These are phyloP conservation scores for Aegilops longissima DNA, from an alignment of 176 grass and related monocot species.

Conservation along the genomic window DNA sequence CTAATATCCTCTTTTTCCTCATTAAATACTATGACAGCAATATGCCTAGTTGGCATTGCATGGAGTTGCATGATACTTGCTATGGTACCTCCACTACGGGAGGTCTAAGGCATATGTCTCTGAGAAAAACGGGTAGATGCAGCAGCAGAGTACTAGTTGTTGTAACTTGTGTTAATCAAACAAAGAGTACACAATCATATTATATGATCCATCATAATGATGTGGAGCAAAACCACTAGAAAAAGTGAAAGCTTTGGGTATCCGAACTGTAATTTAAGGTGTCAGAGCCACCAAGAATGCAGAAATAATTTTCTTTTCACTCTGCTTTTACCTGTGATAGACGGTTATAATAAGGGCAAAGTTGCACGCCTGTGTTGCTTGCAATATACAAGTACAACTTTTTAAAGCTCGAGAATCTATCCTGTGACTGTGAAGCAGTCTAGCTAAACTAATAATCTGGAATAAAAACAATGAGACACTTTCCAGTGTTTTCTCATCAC, in stretches of 20 bases:
- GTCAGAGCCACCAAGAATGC: slow-evolving; percentile 32
- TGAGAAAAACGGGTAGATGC: slow-evolving; percentile 8
- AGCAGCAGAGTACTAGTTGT: slow-evolving; percentile 20
- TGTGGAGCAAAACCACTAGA: slow-evolving; percentile 44
- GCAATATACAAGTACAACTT: slow-evolving; percentile 36
- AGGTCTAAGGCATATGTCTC: background rate
- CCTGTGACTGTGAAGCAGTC: slow-evolving; percentile 35
- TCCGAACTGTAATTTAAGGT: slow-evolving; percentile 33
- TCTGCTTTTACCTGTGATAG: slow-evolving; percentile 40
- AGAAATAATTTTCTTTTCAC: slow-evolving; percentile 30
- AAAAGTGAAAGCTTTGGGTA: slow-evolving; percentile 37
- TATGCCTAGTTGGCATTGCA: too few relatives aligned
- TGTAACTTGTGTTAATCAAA: slow-evolving; percentile 33
- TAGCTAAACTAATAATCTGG: slow-evolving; percentile 36
- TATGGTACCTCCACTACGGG: too few relatives aligned
- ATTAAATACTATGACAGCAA: too few relatives aligned
- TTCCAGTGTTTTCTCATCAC: slow-evolving; percentile 22
- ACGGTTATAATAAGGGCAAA: slow-evolving; percentile 45
- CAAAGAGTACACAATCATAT: slow-evolving; percentile 33
- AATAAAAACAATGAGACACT: slow-evolving; percentile 33
- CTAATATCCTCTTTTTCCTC: too few relatives aligned
- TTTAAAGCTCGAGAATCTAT: slow-evolving; percentile 47
- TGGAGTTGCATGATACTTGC: too few relatives aligned
- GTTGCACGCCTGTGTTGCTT: slow-evolving; percentile 43
- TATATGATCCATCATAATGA: slow-evolving; percentile 36